Percentiles rank a stretch among this genome's conserved stretches.
Evolutionary conservation across 352 stramenopile species (phyloP).

Genomic region (Blastocystis sp.): DNA sequence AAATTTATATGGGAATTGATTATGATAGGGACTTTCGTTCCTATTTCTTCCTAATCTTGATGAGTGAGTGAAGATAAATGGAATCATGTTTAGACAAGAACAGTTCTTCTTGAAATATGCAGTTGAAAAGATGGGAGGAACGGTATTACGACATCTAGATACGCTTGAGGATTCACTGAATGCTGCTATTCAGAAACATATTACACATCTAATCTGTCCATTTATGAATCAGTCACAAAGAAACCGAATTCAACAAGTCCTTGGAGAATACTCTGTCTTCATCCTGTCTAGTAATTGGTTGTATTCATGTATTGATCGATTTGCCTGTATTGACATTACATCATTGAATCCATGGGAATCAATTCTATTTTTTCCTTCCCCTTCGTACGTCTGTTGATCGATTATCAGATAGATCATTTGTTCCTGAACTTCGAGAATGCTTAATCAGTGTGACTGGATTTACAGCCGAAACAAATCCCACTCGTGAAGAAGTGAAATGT

Average conservation of each 20-base stretch:
- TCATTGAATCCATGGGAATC: not conserved
- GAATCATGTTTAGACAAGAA: slow-evolving; percentile 7
- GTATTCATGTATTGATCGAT: slow-evolving; percentile 40
- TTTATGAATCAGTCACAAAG: not conserved
- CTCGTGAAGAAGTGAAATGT: slow-evolving; percentile 50
- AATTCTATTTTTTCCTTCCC: not conserved
- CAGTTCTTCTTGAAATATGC: not conserved
- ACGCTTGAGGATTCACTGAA: not conserved
- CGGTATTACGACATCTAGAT: not conserved
- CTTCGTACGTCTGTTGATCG: not conserved
- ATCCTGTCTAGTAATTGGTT: slow-evolving; percentile 38
- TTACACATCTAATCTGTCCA: slow-evolving; percentile 32
- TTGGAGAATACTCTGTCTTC: not conserved
- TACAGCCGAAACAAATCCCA: slow-evolving; percentile 25
- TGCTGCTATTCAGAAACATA: too few species aligned
- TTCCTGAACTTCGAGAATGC: not conserved
- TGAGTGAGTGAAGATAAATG: not conserved
- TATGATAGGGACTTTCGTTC: too few species aligned
- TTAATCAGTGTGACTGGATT: slow-evolving; percentile 37
- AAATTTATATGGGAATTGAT: too few species aligned
- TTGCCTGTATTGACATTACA: not conserved
- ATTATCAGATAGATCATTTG: not conserved
- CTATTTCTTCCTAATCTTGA: slow-evolving; percentile 49
- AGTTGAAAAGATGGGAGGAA: slow-evolving; percentile 36
- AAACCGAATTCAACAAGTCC: not conserved